Evolutionary conservation across 2,329 filamentous ascomycete genomes (phyloP).

Genomic region (Stachybotrys chartarum): DNA sequence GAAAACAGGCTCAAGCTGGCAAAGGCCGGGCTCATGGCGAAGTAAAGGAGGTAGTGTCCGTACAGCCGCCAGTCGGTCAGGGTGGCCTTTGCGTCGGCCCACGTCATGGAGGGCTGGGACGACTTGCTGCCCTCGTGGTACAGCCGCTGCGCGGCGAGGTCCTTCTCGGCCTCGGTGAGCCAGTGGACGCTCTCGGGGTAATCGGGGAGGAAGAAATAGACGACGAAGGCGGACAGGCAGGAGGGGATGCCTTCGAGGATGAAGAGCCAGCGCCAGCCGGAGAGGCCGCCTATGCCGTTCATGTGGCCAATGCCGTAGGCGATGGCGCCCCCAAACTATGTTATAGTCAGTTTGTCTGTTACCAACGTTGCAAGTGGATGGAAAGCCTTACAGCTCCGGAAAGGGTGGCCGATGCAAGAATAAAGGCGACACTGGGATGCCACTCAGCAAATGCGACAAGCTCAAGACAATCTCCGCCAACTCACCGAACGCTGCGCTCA

Average conservation of each 20-base stretch:
- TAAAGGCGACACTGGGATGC: slow-evolving; percentile 51
- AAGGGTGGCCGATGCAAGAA: slow-evolving; percentile 62
- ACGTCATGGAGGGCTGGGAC: slow-evolving; percentile 54
- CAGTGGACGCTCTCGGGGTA: slow-evolving; percentile 59
- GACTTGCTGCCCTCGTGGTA: slow-evolving; percentile 43
- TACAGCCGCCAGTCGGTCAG: slow-evolving; percentile 62
- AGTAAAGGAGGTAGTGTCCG: slow-evolving; percentile 52
- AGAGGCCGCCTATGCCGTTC: slow-evolving; percentile 52
- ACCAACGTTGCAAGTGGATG: background rate
- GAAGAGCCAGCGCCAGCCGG: slow-evolving; percentile 64
- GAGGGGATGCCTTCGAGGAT: slow-evolving; percentile 60
- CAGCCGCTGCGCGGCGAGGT: slow-evolving; percentile 40
- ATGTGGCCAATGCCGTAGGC: slow-evolving; percentile 68
- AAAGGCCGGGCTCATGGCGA: slow-evolving; percentile 46
- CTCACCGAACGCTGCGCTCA: slow-evolving; percentile 56
- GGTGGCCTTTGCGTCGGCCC: slow-evolving; percentile 63
- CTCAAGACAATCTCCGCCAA: background rate
- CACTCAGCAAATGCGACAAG: background rate
- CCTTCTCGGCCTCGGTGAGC: slow-evolving; percentile 52
- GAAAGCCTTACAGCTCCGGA: slow-evolving; percentile 49
- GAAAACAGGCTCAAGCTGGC: slow-evolving; percentile 55
- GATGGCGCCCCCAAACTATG: slow-evolving; percentile 58
- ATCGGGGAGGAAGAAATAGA: slow-evolving; percentile 63
- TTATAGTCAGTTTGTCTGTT: background rate
- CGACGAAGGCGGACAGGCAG: slow-evolving; percentile 52